Evolutionary conservation across 2,329 filamentous ascomycete genomes (phyloP).

Genomic region (Dendrostoma leiphaemia): DNA sequence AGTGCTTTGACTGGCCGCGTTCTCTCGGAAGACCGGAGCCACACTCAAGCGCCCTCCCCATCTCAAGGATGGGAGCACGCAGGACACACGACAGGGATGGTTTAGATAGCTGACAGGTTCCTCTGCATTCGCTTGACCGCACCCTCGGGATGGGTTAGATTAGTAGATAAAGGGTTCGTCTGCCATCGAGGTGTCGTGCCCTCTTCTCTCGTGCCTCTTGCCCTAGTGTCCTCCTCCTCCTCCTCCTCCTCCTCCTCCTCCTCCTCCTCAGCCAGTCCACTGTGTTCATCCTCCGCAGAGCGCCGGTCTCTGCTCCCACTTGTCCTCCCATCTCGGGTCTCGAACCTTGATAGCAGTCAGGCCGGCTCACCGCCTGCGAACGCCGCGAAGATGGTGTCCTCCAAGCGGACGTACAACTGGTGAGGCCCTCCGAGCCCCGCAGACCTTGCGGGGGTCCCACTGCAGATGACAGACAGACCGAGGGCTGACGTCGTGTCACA

Average conservation of each 20-base stretch:
- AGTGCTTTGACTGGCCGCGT: neutral
- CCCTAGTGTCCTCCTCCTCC: neutral
- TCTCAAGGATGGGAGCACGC: neutral
- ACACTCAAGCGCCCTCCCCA: neutral
- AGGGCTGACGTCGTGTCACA: neutral
- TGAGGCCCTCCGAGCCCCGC: constrained; percentile 1
- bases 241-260: neutral
- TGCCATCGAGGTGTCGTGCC: neutral
- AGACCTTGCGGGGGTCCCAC: too few relatives aligned
- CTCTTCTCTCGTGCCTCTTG: neutral
- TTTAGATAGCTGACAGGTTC: neutral
- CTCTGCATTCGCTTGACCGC: neutral
- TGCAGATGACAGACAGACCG: neutral
- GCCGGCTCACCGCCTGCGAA: constrained; percentile 9
- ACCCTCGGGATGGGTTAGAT: neutral
- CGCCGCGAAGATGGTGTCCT: constrained; percentile 24
- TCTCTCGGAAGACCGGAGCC: constrained; percentile 3
- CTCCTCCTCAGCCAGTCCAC: neutral
- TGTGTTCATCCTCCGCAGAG: neutral
- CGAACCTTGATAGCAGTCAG: neutral
- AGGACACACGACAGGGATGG: neutral
- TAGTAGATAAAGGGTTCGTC: constrained; percentile 8
- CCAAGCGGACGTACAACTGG: constrained; percentile 28
- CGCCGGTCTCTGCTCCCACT: neutral
- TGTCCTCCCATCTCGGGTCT: neutral